These are phyloP conservation scores for Mycena rosella DNA, from an alignment of 768 basidiomycete genomes.

Conservation along the genomic window DNA sequence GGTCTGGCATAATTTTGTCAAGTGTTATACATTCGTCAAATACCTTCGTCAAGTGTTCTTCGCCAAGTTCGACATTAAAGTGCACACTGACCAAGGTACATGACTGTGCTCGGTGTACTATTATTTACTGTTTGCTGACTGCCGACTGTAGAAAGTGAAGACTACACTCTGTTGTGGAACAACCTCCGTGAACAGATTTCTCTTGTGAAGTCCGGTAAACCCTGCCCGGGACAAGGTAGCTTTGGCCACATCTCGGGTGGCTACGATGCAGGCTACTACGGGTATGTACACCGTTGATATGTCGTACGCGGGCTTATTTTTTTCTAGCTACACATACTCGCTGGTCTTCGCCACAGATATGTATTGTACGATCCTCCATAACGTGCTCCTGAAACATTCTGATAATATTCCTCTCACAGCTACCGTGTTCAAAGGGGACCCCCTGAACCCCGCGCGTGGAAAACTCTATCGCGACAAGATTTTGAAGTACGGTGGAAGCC, in stretches of 20 bases:
- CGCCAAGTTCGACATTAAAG: slow-evolving; percentile 81
- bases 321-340: slow-evolving; percentile 73
- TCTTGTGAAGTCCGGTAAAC: slow-evolving; percentile 71
- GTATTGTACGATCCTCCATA: slow-evolving; percentile 54
- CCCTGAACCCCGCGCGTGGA: slow-evolving; percentile 77
- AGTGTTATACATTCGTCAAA: too few species aligned
- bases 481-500: slow-evolving; percentile 77
- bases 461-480: slow-evolving; percentile 82
- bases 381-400: not conserved
- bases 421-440: slow-evolving; percentile 86
- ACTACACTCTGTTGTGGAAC: slow-evolving; percentile 88
- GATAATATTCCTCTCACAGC: slow-evolving; percentile 47
- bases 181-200: slow-evolving; percentile 76
- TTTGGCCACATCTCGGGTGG: slow-evolving; percentile 81
- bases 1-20: too few species aligned
- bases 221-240: slow-evolving; percentile 75
- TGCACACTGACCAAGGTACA: slow-evolving; percentile 77
- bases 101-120: not conserved
- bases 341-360: slow-evolving; percentile 73
- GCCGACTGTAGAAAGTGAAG: slow-evolving; percentile 59
- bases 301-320: slow-evolving; percentile 3
- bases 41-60: slow-evolving; percentile 90
- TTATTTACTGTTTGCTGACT: not conserved
- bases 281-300: slow-evolving; percentile 47
- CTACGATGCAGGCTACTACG: slow-evolving; percentile 73